These are phyloP conservation scores for Panellus pusillus DNA, from an alignment of 768 basidiomycete species.

Conservation along the genomic window DNA sequence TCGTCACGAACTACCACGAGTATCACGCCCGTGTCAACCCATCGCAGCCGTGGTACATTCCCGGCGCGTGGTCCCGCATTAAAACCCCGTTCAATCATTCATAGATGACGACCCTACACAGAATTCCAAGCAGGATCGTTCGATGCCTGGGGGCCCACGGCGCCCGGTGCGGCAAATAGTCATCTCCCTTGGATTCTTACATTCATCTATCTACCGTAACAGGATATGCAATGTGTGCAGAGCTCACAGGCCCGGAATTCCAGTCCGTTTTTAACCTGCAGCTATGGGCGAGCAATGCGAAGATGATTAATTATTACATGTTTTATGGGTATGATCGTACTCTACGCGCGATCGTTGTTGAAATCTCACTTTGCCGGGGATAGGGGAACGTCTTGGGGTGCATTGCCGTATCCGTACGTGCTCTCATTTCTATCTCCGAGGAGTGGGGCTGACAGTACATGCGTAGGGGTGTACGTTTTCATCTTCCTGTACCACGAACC, in stretches of 20 bases:
- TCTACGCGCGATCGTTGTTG: background rate
- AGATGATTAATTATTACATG: conserved; percentile 86
- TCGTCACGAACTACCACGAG: conserved; percentile 61
- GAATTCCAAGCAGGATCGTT: conserved; percentile 76
- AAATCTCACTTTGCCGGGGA: background rate
- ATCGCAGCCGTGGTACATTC: conserved; percentile 70
- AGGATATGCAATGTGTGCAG: conserved; percentile 67
- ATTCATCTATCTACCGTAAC: background rate
- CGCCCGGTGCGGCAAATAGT: conserved; percentile 49
- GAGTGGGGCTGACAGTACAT: too few relatives aligned
- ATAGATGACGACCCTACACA: background rate
- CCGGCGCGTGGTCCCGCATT: conserved; percentile 40
- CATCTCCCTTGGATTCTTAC: background rate
- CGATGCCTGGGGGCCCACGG: conserved; percentile 77
- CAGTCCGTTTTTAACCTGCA: conserved; percentile 77
- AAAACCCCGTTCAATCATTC: conserved; percentile 7
- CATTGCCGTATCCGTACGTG: conserved; percentile 74
- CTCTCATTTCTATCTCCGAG: background rate
- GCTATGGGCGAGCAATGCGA: conserved; percentile 80
- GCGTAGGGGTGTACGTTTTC: background rate
- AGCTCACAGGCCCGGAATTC: conserved; percentile 71
- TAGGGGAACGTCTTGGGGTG: conserved; percentile 87
- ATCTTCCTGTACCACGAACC: too few relatives aligned
- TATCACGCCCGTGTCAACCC: conserved; percentile 58
- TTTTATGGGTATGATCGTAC: conserved; percentile 57